phyloP scores from a whole-genome alignment of 139 green algal species.

The Mesotaenium endlicherianum region DNA sequence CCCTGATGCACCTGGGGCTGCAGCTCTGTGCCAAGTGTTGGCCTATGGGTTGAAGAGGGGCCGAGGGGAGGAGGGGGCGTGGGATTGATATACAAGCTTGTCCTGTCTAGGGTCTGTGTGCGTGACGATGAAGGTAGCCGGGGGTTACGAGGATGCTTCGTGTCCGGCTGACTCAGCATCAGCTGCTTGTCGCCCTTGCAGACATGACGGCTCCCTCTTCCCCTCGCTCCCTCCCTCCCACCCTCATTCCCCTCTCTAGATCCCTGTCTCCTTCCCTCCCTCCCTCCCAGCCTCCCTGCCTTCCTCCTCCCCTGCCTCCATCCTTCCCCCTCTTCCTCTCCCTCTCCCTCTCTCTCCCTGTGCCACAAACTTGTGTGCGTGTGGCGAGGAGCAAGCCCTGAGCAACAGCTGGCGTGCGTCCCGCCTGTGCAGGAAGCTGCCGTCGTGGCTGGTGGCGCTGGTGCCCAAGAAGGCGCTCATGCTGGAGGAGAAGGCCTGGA shows the following conservation, averaged over 20 bases:
- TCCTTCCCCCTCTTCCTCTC: neutral
- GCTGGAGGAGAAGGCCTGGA: slow-evolving; percentile 54
- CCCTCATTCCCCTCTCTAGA: neutral
- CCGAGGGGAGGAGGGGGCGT: too few relatives aligned
- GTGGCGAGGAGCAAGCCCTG: neutral
- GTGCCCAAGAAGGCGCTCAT: slow-evolving; percentile 43
- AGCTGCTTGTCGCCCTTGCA: too few relatives aligned
- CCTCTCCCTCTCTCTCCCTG: neutral
- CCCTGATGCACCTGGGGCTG: too few relatives aligned
- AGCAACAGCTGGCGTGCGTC: neutral
- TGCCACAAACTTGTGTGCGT: neutral
- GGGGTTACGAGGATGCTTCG: too few relatives aligned
- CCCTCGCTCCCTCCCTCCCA: neutral
- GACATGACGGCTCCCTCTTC: too few relatives aligned
- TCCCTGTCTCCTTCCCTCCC: neutral
- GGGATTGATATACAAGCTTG: too few relatives aligned
- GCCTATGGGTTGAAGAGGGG: too few relatives aligned
- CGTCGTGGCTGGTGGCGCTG: slow-evolving; percentile 27
- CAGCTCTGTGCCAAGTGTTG: too few relatives aligned
- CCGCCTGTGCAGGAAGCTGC: slow-evolving; percentile 42
- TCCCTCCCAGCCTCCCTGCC: neutral
- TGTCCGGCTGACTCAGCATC: too few relatives aligned
- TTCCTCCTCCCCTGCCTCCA: neutral
- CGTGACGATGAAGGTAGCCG: too few relatives aligned
- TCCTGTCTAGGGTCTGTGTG: too few relatives aligned